A percentile compares a stretch with the other conserved stretches of the same genome.
phyloP scores from a whole-genome alignment of 495 filamentous ascomycete species.

The Tuber calosporum region DNA sequence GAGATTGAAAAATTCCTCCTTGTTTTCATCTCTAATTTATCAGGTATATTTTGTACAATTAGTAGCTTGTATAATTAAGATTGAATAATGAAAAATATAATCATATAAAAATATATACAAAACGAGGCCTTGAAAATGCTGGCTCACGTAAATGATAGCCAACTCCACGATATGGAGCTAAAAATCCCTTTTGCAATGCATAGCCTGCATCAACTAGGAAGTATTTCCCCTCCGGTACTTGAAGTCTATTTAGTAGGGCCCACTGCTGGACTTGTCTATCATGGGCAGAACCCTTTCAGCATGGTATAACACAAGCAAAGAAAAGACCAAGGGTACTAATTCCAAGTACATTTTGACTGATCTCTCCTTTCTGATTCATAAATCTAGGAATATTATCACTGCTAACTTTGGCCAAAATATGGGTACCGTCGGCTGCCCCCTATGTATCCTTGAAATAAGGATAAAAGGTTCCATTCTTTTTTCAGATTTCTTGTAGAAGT shows the following conservation, averaged over 20 bases:
- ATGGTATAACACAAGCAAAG: conserved; percentile 11
- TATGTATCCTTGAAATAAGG: conserved; percentile 24
- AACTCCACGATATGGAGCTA: background rate
- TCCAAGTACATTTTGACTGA: conserved; percentile 18
- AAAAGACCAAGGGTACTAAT: conserved; percentile 9
- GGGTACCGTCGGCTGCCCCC: conserved; percentile 26
- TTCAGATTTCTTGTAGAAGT: too few species aligned
- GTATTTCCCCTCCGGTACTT: background rate
- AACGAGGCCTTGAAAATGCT: too few species aligned
- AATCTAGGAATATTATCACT: background rate
- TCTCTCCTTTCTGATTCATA: conserved; percentile 14
- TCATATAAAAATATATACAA: too few species aligned
- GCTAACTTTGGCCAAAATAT: conserved; percentile 5
- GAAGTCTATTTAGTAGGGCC: background rate
- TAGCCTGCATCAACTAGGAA: background rate
- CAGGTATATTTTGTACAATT: too few species aligned
- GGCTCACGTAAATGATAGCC: too few species aligned
- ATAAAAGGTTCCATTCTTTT: background rate
- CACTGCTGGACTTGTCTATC: conserved; percentile 2
- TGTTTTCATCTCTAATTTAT: background rate
- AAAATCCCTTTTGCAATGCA: background rate
- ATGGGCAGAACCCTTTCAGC: conserved; percentile 19
- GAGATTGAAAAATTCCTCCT: background rate
- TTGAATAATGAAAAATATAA: too few species aligned
- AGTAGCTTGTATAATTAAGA: too few species aligned